Conservation (phyloP, 2,329 filamentous ascomycete species). For the Fusarium chlamydosporum region DNA sequence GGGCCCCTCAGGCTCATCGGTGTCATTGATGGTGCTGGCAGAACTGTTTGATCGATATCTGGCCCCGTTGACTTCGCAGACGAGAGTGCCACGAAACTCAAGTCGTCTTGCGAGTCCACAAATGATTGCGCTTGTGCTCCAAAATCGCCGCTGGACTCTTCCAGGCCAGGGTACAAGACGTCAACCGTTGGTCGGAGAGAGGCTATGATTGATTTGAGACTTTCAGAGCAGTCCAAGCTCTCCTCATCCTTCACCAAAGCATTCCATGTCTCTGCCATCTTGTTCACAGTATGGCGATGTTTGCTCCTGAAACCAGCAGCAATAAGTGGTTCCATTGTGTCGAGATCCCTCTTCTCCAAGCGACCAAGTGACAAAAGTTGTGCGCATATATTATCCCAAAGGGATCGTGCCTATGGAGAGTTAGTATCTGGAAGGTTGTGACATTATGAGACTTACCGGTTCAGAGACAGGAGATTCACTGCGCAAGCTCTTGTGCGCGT, state of each 20-base stretch:
- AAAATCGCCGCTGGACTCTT: constrained; percentile 56
- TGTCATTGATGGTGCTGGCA: constrained; percentile 33
- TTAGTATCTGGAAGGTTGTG: constrained; percentile 46
- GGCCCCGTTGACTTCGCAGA: constrained; percentile 52
- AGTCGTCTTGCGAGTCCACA: constrained; percentile 65
- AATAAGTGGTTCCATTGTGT: constrained; percentile 67
- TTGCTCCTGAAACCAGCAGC: constrained; percentile 71
- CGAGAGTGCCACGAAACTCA: constrained; percentile 53
- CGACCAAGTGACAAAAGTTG: constrained; percentile 56
- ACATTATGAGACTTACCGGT: constrained; percentile 58
- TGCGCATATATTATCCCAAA: constrained; percentile 66
- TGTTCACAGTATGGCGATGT: constrained; percentile 68
- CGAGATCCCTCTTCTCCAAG: constrained; percentile 62
- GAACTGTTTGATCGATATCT: constrained; percentile 36
- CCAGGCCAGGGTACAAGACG: constrained; percentile 62
- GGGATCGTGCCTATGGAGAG: constrained; percentile 58
- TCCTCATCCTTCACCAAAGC: constrained; percentile 73
- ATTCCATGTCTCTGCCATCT: constrained; percentile 75
- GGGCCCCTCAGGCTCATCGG: constrained; percentile 43
- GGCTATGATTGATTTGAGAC: constrained; percentile 73
- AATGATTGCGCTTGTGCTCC: constrained; percentile 60
- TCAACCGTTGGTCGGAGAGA: constrained; percentile 69
- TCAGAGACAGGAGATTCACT: constrained; percentile 59
- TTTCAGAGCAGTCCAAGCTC: constrained; percentile 73
- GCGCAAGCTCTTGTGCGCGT: constrained; percentile 59